phyloP scores from a whole-genome alignment of 331 rosid species.

The Arachis monticola region DNA sequence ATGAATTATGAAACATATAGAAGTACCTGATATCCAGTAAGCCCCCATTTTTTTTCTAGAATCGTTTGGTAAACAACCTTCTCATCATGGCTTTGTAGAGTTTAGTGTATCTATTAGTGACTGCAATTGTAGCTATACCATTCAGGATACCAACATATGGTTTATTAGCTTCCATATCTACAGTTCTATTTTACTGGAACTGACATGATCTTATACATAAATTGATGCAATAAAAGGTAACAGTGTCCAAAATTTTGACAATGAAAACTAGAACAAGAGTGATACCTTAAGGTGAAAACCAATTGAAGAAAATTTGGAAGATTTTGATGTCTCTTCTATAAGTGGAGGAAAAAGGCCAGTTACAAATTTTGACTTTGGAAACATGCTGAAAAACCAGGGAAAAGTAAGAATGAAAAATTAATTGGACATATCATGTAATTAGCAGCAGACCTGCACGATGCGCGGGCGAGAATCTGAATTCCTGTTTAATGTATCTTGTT shows the following conservation, averaged over 20 bases:
- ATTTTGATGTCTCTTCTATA: slow-evolving; percentile 87
- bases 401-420: slow-evolving; percentile 40
- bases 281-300: slow-evolving; percentile 96
- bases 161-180: slow-evolving; percentile 42
- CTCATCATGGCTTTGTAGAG: slow-evolving; percentile 86
- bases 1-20: slow-evolving; percentile 39
- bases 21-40: slow-evolving; percentile 94
- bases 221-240: slow-evolving; percentile 26
- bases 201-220: slow-evolving; percentile 29
- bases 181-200: slow-evolving; percentile 38
- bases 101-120: slow-evolving; percentile 85
- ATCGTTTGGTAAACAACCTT: slow-evolving; percentile 72
- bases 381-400: slow-evolving; percentile 78
- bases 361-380: slow-evolving; percentile 99
- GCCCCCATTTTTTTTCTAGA: slow-evolving; percentile 74
- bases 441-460: too few species aligned
- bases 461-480: too few species aligned
- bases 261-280: slow-evolving; percentile 27
- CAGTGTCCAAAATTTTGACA: slow-evolving; percentile 8
- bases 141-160: slow-evolving; percentile 39
- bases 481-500: too few species aligned
- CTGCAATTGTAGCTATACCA: slow-evolving; percentile 92
- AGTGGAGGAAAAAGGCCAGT: slow-evolving; percentile 97
- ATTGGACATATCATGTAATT: slow-evolving; percentile 26
- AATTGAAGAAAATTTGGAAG: slow-evolving; percentile 97